Evolutionary conservation across 1,139 yeast genomes (phyloP), one percentile per base, ranked within the genome.

Genomic region (Geotrichum carabidarum): DNA sequence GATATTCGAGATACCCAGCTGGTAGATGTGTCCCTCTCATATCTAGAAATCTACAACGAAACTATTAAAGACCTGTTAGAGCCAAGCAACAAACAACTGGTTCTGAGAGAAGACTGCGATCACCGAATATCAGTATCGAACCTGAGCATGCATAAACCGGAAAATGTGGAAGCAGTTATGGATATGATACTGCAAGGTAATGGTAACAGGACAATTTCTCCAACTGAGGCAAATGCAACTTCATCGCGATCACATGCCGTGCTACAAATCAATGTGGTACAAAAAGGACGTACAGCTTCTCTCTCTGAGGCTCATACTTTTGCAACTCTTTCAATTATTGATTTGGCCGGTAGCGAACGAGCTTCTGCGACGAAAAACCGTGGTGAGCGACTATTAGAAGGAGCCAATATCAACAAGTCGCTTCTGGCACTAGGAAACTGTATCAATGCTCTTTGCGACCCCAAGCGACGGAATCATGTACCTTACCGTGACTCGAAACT

Each of bases 161-260:
- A 69, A 11, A 77, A 80, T 1, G 71, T 88, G 0, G 83, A 83
- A 47, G 88, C 88, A 50, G 94, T 90, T 1, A 86, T 86, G 90
- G 87, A 86, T 41, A 74, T 90, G 68, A 84, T 91, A 8, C 67
- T 82, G 6, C 63, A 68, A 9, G 98, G 97, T 0, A 90, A 90
- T 65, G 70, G 70, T 47, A 86, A 87, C 68, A 74, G 98, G 59
- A 86, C 95, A 0, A 80, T 84, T 27, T 86, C 95, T 0, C 87
- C 96, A 0, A 91, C 98, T 0, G 94, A 85, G 62, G 96, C 97
- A 2, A 91, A 91, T 68, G 84, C 87, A 8, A 83, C 93, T 0
- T 87, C 95, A 0, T 89, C 96, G 0, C 76, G 98, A 60, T 89
- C 97, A 0, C 98, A 91, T 66, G 96, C 97, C 0, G 96, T 91